Percentiles rank a stretch among this genome's conserved stretches.
phyloP scores from a whole-genome alignment of 805 yeast genomes.

The Lachancea meyersii region DNA sequence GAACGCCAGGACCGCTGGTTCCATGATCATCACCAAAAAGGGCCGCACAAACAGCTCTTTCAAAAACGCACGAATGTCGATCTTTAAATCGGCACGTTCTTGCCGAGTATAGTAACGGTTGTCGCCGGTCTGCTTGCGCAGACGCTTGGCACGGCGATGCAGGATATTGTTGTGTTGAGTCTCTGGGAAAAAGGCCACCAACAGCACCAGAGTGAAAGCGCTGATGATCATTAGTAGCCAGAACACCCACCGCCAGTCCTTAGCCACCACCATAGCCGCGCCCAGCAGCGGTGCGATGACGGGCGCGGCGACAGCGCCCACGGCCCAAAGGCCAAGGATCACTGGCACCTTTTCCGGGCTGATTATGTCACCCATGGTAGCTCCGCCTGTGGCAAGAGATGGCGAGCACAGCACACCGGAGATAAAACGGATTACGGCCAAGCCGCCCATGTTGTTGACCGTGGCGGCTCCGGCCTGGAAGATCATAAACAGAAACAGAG shows the following conservation, averaged over 20 bases:
- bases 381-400: conserved; percentile 53
- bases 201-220: conserved; percentile 34
- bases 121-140: conserved; percentile 47
- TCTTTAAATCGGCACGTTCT: conserved; percentile 31
- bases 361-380: conserved; percentile 47
- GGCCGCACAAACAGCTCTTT: conserved; percentile 43
- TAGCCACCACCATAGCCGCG: conserved; percentile 41
- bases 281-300: conserved; percentile 53
- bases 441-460: conserved; percentile 43
- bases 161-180: conserved; percentile 42
- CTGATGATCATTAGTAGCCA: conserved; percentile 44
- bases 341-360: conserved; percentile 38
- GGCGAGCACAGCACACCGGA: conserved; percentile 54
- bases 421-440: conserved; percentile 45
- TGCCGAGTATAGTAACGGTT: conserved; percentile 37
- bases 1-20: conserved; percentile 53
- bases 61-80: conserved; percentile 18
- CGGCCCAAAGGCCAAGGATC: conserved; percentile 46
- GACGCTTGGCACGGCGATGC: conserved; percentile 42
- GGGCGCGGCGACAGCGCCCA: conserved; percentile 51
- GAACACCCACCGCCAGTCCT: conserved; percentile 50
- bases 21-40: conserved; percentile 40
- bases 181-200: conserved; percentile 44
- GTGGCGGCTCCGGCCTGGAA: conserved; percentile 55
- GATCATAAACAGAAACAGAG: conserved; percentile 43